Percentiles rank a stretch among this genome's conserved stretches.
Evolutionary conservation across 2,329 filamentous ascomycete species (phyloP).

Genomic region (Colletotrichum sp.): DNA sequence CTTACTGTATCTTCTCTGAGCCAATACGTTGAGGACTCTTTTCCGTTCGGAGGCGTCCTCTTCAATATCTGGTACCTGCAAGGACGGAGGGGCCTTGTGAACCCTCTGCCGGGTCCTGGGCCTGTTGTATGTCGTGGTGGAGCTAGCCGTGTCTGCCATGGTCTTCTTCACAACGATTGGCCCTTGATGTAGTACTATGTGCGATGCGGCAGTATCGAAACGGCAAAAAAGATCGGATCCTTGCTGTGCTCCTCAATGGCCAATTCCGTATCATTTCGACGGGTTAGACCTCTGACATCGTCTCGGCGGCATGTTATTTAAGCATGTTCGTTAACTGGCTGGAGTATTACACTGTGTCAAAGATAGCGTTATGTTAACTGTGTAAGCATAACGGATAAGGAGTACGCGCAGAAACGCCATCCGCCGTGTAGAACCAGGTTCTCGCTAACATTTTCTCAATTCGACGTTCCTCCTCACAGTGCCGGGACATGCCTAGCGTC

Average conservation of each 20-base stretch:
- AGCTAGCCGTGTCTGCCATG: background rate
- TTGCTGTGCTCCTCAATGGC: background rate
- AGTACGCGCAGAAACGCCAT: background rate
- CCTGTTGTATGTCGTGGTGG: background rate
- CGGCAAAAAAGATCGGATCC: too few species aligned
- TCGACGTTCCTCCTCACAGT: background rate
- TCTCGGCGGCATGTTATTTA: background rate
- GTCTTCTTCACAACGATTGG: background rate
- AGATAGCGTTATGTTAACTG: background rate
- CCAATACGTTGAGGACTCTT: constrained; percentile 57
- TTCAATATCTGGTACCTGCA: constrained; percentile 52
- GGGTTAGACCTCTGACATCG: background rate
- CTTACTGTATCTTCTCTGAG: constrained; percentile 58
- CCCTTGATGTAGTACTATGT: background rate
- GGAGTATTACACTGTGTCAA: background rate
- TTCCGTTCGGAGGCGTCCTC: constrained; percentile 59
- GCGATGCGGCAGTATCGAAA: background rate
- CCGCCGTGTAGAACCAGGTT: background rate
- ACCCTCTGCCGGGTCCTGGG: constrained; percentile 39
- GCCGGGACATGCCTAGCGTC: background rate
- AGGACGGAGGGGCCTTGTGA: constrained; percentile 42
- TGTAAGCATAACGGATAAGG: constrained; percentile 11
- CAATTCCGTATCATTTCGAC: background rate
- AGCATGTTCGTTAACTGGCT: background rate
- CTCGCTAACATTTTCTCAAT: background rate